Conservation (phyloP, 208 protist species). For the Trypanosoma caninum region DNA sequence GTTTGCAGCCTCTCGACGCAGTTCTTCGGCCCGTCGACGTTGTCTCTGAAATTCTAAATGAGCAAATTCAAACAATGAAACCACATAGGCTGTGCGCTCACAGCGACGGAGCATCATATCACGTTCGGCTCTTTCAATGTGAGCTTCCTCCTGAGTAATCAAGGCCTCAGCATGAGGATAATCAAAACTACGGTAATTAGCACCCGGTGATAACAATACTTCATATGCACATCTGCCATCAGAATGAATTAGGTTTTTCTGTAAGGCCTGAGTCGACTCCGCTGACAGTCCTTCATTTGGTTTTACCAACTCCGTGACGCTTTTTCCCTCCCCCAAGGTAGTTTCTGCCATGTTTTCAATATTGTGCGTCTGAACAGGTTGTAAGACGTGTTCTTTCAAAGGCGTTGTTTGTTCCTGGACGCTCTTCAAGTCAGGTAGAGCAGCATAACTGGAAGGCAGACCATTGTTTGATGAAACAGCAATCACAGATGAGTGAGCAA, state of each 20-base stretch:
- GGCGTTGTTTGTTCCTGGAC: no score
- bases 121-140: not conserved
- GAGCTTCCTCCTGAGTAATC: not conserved
- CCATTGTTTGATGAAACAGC: not conserved
- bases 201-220: not conserved
- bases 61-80: conserved; percentile 22
- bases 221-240: not conserved
- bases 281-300: not conserved
- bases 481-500: not conserved
- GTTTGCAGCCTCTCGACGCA: conserved; percentile 1
- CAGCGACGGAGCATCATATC: not conserved
- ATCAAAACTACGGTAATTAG: conserved; percentile 1
- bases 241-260: not conserved
- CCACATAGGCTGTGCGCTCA: conserved; percentile 18
- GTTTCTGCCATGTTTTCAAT: not conserved
- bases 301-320: not conserved
- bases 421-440: no score
- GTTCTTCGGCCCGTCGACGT: conserved; percentile 6
- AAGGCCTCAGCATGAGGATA: not conserved
- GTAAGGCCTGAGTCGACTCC: not conserved
- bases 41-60: conserved; percentile 17
- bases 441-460: not conserved
- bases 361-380: not conserved
- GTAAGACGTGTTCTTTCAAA: no score
- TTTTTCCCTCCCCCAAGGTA: not conserved